A percentile compares a stretch with the other conserved stretches of the same genome.
These are phyloP conservation scores for Colletotrichum lini DNA, from an alignment of 2,329 filamentous ascomycete species.

Conservation along the genomic window DNA sequence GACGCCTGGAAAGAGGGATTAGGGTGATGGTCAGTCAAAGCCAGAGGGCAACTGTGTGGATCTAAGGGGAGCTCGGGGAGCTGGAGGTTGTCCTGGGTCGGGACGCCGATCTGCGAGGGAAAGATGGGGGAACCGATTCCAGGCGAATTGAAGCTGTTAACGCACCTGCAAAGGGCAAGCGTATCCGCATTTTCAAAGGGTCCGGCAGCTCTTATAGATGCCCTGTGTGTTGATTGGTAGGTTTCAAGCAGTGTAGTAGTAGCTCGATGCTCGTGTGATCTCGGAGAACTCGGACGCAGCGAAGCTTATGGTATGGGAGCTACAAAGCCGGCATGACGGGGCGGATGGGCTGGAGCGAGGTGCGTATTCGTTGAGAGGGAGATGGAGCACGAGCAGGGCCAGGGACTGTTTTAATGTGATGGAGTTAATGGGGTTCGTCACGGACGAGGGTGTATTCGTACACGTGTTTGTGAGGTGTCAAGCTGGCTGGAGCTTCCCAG, in stretches of 20 bases:
- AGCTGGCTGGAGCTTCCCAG: slow-evolving; percentile 40
- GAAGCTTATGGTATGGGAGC: background rate
- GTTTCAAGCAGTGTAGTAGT: slow-evolving; percentile 11
- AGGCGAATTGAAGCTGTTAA: slow-evolving; percentile 28
- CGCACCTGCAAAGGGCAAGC: slow-evolving; percentile 89
- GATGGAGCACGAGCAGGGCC: slow-evolving; percentile 9
- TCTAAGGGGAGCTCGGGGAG: slow-evolving; percentile 11
- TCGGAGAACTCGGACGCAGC: slow-evolving; percentile 5
- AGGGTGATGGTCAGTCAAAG: slow-evolving; percentile 36
- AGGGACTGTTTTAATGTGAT: slow-evolving; percentile 9
- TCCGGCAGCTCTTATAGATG: slow-evolving; percentile 34
- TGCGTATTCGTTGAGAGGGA: slow-evolving; percentile 4
- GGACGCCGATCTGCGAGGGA: slow-evolving; percentile 21
- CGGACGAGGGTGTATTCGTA: slow-evolving; percentile 30
- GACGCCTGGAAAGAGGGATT: slow-evolving; percentile 64
- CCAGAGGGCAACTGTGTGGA: background rate
- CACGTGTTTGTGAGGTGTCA: slow-evolving; percentile 15
- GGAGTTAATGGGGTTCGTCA: slow-evolving; percentile 38
- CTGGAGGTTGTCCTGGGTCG: slow-evolving; percentile 20
- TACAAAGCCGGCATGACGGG: slow-evolving; percentile 6
- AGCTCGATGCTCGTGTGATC: background rate
- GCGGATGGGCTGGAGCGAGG: background rate
- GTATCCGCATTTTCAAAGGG: slow-evolving; percentile 78
- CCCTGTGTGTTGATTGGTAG: slow-evolving; percentile 26
- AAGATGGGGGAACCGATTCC: slow-evolving; percentile 17